A percentile compares a stretch with the other conserved stretches of the same genome.
phyloP scores from a whole-genome alignment of 83 land plant species.

The Picea engelmannii region DNA sequence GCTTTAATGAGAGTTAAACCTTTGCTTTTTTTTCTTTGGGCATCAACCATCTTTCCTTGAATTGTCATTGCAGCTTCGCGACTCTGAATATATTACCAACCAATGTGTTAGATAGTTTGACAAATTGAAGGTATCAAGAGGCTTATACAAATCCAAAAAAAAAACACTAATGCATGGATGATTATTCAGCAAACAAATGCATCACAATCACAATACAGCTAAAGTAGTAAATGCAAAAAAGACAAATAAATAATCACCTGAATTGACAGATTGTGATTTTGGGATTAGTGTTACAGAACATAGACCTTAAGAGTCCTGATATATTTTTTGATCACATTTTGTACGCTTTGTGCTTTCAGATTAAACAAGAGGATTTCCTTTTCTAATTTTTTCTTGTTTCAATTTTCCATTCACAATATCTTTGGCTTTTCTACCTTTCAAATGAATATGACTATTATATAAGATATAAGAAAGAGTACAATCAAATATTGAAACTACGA shows the following conservation, averaged over 20 bases:
- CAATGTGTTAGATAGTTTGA: not conserved
- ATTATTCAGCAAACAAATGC: not conserved
- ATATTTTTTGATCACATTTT: not conserved
- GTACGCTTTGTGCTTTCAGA: not conserved
- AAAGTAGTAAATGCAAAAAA: not conserved
- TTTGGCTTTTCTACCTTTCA: no score
- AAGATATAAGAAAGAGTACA: no score
- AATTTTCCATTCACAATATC: no score
- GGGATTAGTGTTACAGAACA: no score
- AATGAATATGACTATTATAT: no score
- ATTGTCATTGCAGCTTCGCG: constrained; percentile 79
- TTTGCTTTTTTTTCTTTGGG: constrained; percentile 90
- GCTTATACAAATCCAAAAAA: not conserved
- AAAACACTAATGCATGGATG: not conserved
- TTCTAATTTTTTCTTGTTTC: no score
- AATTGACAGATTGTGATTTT: not conserved
- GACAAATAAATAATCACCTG: not conserved
- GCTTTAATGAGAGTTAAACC: constrained; percentile 36
- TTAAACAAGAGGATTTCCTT: not conserved
- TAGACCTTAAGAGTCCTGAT: not conserved
- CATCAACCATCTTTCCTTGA: constrained; percentile 88
- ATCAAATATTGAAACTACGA: no score
- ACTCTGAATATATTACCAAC: constrained; percentile 46
- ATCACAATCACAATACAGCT: not conserved
- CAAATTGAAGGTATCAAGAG: not conserved